Base-by-base conservation (phyloP, 2,329 filamentous ascomycete species). In the Cladosporium sp. region DNA sequence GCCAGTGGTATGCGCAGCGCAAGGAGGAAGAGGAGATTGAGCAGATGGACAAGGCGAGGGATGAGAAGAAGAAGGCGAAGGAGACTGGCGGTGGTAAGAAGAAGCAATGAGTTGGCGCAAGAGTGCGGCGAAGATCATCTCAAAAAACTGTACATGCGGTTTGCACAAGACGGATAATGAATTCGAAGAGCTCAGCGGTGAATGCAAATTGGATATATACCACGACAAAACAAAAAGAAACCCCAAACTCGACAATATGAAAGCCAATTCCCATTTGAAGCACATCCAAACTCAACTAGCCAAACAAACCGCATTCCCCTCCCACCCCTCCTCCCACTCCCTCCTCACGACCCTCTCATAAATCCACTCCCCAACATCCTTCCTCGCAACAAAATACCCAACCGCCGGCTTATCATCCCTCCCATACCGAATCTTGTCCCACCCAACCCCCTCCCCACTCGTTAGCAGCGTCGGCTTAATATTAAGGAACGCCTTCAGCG, bases 1-100 rank as follows among this genome's bases (percentile, higher is more conserved):
- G 93, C 9, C 89, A 97, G 79, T 97, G 92, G 93, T 99, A 99
- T 73, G 93, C 93, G 20, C 91, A 97, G 79, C 80, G 88, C 66
- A 95, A 95, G 74, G 91, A 97, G 71, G 79, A 79, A 64, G 86
- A 91, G 67, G 91, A 96, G 70, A 77, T 80, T 50, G 82, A 81
- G 64, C 80, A 82, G 66, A 77, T 85, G 56, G 80, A 84, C 59
- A 71, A 76, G 68, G 75, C 73, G 56, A 67, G 72, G 50, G 70
- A 71, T 54, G 75, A 73, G 63, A 77, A 77, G 69, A 72, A 69
- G 61, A 68, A 60, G 42, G 62, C 68, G 52, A 68, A 68, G 47
- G 64, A 67, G 51, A 30, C 32, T 18, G 36, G 15, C 3, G 44
- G 59, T 48, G 57, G 55, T 15, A 61, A 61, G 54, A 62, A 64